Evolutionary conservation across 352 stramenopile species (phyloP), one percentile per base, ranked within the genome.

Genomic region (Phytopythium kandeliae): DNA sequence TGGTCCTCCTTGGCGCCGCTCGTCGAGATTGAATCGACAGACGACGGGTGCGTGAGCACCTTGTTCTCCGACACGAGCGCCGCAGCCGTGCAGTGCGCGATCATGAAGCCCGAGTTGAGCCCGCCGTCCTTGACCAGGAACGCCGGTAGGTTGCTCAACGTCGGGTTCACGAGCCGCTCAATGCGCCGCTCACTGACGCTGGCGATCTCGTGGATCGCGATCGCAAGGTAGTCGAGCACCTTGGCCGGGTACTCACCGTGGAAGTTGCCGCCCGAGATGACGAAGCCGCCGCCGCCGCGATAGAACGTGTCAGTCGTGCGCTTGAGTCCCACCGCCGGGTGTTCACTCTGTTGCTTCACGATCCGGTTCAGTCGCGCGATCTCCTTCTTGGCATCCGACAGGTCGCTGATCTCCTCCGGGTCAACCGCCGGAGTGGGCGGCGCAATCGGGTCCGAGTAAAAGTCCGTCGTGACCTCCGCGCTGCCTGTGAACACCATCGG

Each of bases 31-130:
- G 83, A 95, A 64, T 96, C 85, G 35, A 95, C 84, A 2, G 78
- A 92, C 46, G 80, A 82, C 34, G 86, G 86, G 61, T 96, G 85
- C 19, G 76, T 85, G 8, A 96, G 79, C 42, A 95, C 83, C 56
- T 95, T 95, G 73, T 96, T 96, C 62, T 96, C 86, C 22, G 74
- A 92, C 21, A 96, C 86, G 36, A 96, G 67, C 34, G 86, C 84
- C 0, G 84, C 84, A 4, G 84, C 84, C 4, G 80, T 94, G 67
- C 86, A 95, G 58, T 96, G 84, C 2, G 86, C 84, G 61, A 96
- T 96, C 86, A 96, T 96, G 64, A 96, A 96, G 24, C 86, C 86
- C 31, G 82, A 95, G 69, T 96, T 92, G 49, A 96, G 67, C 7
- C 86, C 86, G 15, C 86, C 85, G 52, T 94, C 76, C 36, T 86